A percentile compares a stretch with the other conserved stretches of the same genome.
Evolutionary conservation across 768 basidiomycete genomes (phyloP).

Genomic region (Boletus pseudo-olivaceus): DNA sequence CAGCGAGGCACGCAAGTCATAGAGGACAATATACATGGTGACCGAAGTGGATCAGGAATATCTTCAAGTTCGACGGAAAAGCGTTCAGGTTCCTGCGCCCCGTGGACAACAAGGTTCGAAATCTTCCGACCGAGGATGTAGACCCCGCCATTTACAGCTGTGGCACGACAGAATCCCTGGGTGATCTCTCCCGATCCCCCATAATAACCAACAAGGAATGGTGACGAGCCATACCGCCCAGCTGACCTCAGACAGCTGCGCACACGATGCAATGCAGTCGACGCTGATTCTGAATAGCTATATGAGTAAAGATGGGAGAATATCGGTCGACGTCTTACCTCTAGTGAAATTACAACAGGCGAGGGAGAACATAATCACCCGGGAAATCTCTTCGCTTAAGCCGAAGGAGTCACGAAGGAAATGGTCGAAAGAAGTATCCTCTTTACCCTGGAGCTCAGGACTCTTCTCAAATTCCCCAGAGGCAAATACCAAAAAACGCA

Average conservation of each 20-base stretch:
- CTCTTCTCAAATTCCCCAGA: constrained; percentile 68
- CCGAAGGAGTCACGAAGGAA: constrained; percentile 67
- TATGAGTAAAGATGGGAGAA: constrained; percentile 3
- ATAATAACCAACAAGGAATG: constrained; percentile 94
- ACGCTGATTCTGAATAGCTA: constrained; percentile 53
- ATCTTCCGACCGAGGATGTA: constrained; percentile 62
- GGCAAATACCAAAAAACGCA: constrained; percentile 88
- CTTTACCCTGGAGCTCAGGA: constrained; percentile 54
- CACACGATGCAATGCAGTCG: constrained; percentile 65
- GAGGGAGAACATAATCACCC: constrained; percentile 72
- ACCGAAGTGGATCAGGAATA: constrained; percentile 55
- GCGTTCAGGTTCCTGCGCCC: constrained; percentile 6
- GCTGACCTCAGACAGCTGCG: constrained; percentile 71
- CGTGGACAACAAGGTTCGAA: constrained; percentile 30
- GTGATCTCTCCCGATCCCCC: constrained; percentile 90
- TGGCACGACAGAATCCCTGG: constrained; percentile 85
- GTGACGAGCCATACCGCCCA: constrained; percentile 83
- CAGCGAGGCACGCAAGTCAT: constrained; percentile 31
- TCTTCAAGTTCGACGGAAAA: constrained; percentile 55
- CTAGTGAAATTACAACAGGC: constrained; percentile 59
- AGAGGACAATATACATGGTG: constrained; percentile 54
- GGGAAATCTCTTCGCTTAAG: constrained; percentile 52
- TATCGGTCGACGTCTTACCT: constrained; percentile 41
- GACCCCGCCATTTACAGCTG: constrained; percentile 75
- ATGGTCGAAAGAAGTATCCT: constrained; percentile 52